Evolutionary conservation across 306 rosid genomes (phyloP).

Genomic region (Mimosa pudica): DNA sequence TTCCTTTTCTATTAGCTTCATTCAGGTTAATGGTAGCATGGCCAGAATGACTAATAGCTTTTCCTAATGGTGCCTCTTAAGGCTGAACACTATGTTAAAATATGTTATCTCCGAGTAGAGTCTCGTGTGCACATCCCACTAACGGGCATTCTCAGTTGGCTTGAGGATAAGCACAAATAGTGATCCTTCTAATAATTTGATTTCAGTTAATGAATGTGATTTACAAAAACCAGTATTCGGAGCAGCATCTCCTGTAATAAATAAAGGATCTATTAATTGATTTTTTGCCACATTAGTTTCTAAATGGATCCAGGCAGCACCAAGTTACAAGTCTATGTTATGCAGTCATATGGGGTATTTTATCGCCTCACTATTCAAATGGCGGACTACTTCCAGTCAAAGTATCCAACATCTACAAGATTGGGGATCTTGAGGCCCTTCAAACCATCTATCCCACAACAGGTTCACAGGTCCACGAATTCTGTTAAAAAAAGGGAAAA

Average conservation of each 20-base stretch:
- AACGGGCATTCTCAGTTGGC: slow-evolving; percentile 11
- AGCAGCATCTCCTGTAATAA: slow-evolving; percentile 31
- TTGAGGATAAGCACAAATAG: slow-evolving; percentile 24
- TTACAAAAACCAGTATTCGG: slow-evolving; percentile 1
- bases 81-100: neutral
- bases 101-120: neutral
- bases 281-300: neutral
- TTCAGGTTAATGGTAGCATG: slow-evolving; percentile 11
- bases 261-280: neutral
- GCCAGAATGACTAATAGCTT: neutral
- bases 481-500: slow-evolving; percentile 43
- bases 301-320: slow-evolving; percentile 8
- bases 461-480: slow-evolving; percentile 62
- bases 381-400: slow-evolving; percentile 46
- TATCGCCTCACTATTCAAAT: slow-evolving; percentile 28
- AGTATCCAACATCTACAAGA: slow-evolving; percentile 71
- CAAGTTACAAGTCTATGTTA: slow-evolving; percentile 30
- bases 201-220: slow-evolving; percentile 38
- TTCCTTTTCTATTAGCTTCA: neutral
- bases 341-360: slow-evolving; percentile 32
- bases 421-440: slow-evolving; percentile 68
- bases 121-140: slow-evolving; percentile 15
- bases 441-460: slow-evolving; percentile 84
- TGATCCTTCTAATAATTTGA: slow-evolving; percentile 33
- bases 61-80: neutral